These are phyloP conservation scores for Trichoderma polysporum DNA, from an alignment of 2,329 filamentous ascomycete genomes.

Conservation along the genomic window DNA sequence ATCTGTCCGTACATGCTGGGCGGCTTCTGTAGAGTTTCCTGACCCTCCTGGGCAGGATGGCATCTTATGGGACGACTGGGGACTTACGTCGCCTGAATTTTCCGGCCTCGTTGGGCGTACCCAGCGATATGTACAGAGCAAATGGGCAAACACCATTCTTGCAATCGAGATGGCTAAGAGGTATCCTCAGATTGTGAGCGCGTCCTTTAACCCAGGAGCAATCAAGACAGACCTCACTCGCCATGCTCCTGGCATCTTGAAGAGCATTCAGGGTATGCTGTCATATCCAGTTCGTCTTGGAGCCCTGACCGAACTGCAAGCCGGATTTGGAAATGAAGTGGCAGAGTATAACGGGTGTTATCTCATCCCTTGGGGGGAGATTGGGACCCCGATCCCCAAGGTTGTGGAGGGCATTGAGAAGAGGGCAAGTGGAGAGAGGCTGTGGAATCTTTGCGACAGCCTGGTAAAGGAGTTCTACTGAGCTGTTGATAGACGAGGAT, in stretches of 20 bases:
- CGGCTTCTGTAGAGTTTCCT: neutral
- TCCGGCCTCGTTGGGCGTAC: constrained; percentile 25
- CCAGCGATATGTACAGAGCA: constrained; percentile 9
- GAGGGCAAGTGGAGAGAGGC: neutral
- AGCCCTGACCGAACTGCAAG: constrained; percentile 46
- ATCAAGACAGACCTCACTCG: constrained; percentile 4
- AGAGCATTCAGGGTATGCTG: constrained; percentile 1
- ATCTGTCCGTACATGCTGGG: neutral
- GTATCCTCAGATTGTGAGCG: constrained; percentile 24
- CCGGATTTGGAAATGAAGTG: constrained; percentile 28
- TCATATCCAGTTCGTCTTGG: constrained; percentile 32
- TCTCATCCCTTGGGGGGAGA: neutral
- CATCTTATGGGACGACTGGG: constrained; percentile 31
- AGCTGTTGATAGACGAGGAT: neutral
- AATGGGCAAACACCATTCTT: constrained; percentile 2
- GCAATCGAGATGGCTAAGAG: constrained; percentile 16
- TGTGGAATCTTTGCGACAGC: constrained; percentile 2
- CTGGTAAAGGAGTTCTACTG: constrained; percentile 11
- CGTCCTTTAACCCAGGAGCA: constrained; percentile 9
- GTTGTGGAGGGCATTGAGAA: constrained; percentile 1
- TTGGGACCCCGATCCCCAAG: neutral
- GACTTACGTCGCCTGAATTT: neutral
- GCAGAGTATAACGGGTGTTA: neutral
- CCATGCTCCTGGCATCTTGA: neutral
- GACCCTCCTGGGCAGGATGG: constrained; percentile 31